Evolutionary conservation across 179 eudicot species (phyloP).

Genomic region (Camellia oleifera): DNA sequence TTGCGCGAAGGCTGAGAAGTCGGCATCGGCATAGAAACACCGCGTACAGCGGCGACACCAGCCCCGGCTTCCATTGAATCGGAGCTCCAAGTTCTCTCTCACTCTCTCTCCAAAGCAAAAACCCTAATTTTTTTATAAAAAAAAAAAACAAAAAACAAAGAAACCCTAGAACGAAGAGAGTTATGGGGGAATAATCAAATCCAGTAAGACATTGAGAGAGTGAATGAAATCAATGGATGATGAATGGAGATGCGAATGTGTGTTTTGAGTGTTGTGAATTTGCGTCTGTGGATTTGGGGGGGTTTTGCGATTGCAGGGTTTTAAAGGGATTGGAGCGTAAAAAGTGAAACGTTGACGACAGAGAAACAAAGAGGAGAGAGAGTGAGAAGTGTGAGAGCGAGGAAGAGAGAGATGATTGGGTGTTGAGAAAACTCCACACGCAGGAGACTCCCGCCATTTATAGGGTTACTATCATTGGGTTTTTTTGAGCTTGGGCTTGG

Average conservation of each 20-base stretch:
- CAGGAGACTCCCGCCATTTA: no score
- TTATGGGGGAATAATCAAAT: not conserved
- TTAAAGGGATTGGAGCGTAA: no score
- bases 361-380: no score
- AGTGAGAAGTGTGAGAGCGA: no score
- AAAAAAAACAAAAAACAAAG: not conserved
- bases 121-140: conserved; percentile 30
- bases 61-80: conserved; percentile 68
- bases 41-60: conserved; percentile 49
- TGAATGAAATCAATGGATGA: conserved; percentile 9
- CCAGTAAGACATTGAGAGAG: not conserved
- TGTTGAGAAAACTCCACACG: no score
- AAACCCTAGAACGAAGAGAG: conserved; percentile 10
- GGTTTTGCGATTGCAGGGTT: conserved; percentile 12
- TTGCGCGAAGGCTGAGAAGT: conserved; percentile 59
- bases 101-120: conserved; percentile 14
- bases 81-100: conserved; percentile 18
- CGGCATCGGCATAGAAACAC: conserved; percentile 48
- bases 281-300: not conserved
- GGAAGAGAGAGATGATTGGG: no score
- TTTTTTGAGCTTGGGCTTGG: no score
- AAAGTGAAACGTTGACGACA: no score
- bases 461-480: no score
- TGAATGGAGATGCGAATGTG: not conserved
- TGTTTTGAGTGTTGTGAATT: not conserved